Base-by-base conservation (phyloP, 768 basidiomycete species). In the Trametes cingulata region DNA sequence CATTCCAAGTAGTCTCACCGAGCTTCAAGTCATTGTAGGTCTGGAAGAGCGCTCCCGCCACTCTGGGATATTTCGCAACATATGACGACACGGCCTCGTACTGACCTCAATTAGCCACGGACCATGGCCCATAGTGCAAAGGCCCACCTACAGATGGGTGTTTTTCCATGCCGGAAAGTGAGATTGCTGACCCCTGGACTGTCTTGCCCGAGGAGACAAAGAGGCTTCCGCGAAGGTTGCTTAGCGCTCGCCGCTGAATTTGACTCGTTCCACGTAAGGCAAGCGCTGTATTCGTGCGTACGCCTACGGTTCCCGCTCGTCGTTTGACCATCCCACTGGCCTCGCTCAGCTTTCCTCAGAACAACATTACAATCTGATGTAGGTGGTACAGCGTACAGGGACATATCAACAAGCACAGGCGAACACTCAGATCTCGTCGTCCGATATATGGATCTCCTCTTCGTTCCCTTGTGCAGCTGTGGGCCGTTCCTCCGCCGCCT, bases 391-490 rank as follows among this genome's bases (percentile, higher is more conserved):
- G 55, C 50, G 45, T 24, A 53, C 41, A 61, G 37, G 52, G 56
- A 67, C 39, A 49, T 14, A 57, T 20, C 39, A 35, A 49, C 39
- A 27, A 65, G 65, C 60, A 52, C 40, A 64, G 22, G 22, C 29
- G 48, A 22, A 27, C 24, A n/a, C 25, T 72, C 80, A 69, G 68
- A 88, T 87, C 65, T 92, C 90, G 52, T 93, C 92, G 69, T 93
- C 90, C 48, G 88, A 90, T 67, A 94, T 93, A 61, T 88, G 90
- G 60, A 95, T 95, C 76, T 95, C 93, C 58, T 94, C 93, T 42
- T 75, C 83, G 69, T 95, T 94, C 24, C 68, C 72, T 24, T 74
- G 62, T 36, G 74, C 76, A n/a, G 70, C 67, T 14, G 63, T 58
- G 29, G 52, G 69, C 8, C 69, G 71, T 17, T 67, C 69, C 24